Conservation (phyloP, 2,329 filamentous ascomycete genomes). For the Mycosphaerella arachidis region DNA sequence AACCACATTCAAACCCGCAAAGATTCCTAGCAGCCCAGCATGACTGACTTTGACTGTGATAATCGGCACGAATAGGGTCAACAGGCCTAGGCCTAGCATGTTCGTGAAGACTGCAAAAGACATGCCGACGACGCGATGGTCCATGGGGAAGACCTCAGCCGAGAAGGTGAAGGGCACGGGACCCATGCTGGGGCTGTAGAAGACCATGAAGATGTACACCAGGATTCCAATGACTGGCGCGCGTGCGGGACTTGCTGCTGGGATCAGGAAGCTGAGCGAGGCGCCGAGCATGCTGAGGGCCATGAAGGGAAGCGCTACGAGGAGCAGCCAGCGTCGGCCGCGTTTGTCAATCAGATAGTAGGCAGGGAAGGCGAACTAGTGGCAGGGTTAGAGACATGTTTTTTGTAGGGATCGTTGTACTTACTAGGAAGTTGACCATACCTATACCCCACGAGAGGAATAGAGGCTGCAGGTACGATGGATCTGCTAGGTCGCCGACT, state of each 20-base stretch:
- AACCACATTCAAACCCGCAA: conserved; percentile 29
- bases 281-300: conserved; percentile 43
- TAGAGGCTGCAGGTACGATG: conserved; percentile 17
- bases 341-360: conserved; percentile 57
- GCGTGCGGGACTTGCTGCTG: conserved; percentile 36
- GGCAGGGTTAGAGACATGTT: background rate
- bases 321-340: conserved; percentile 49
- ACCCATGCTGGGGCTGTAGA: conserved; percentile 34
- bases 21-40: conserved; percentile 26
- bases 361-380: conserved; percentile 53
- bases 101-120: conserved; percentile 55
- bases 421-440: conserved; percentile 22
- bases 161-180: conserved; percentile 64
- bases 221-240: conserved; percentile 53
- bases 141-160: conserved; percentile 66
- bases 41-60: conserved; percentile 16
- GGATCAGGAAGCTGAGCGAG: conserved; percentile 51
- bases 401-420: background rate
- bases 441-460: conserved; percentile 30
- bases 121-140: conserved; percentile 64
- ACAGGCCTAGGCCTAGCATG: conserved; percentile 28
- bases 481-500: conserved; percentile 3
- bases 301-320: conserved; percentile 46
- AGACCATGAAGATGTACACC: conserved; percentile 49
- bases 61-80: conserved; percentile 29